Base-by-base conservation (phyloP, 441 rosid genomes). In the Populus hybrid region DNA sequence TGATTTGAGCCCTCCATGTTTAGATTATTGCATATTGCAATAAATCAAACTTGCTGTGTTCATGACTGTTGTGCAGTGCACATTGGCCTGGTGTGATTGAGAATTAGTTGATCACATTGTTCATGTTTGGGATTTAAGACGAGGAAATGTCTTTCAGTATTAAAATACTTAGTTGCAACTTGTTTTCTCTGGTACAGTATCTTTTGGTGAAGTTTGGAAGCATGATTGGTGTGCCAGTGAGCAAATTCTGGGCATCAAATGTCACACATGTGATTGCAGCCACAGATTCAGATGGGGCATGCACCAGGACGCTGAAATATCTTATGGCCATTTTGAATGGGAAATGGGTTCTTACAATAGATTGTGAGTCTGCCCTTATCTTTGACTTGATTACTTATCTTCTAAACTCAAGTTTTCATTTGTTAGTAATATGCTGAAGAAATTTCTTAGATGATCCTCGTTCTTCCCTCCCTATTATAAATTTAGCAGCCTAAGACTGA, bases 251-350 rank as follows among this genome's bases (percentile, higher is more conserved):
- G 97, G 85, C 71, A 72, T 90, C 97, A 80, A 84, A 81, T 75
- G 97, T 91, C 42, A 91, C 99, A 34, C 98, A 93, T 81, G 91
- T 93, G 69, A 89, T 95, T 86, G 98, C 98, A 75, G 88, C 96
- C 46, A 88, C 90, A 66, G 87, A 89, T 80, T 84, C 75, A 18
- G 77, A 85, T 12, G 96, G 98, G 77, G 97, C 96, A 26, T 93
- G 93, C 86, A 88, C 87, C 70, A 85, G 98, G 83, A 93, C 98
- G 9, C 73, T 91, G 64, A 93, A 95, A 83, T 91, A 92, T 87
- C 96, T 95, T 68, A 90, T 91, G 96, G 92, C 96, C 80, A 92
- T 91, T 81, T 82, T 91, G 53, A 85, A 88, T 70, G 99, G 96
- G 69, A 90, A 82, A 83, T 93, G 99, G 98, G 90, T 93, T 78